A percentile compares a stretch with the other conserved stretches of the same genome.
Conservation (phyloP, 352 stramenopile genomes). For the Globisporangium perplexum region DNA sequence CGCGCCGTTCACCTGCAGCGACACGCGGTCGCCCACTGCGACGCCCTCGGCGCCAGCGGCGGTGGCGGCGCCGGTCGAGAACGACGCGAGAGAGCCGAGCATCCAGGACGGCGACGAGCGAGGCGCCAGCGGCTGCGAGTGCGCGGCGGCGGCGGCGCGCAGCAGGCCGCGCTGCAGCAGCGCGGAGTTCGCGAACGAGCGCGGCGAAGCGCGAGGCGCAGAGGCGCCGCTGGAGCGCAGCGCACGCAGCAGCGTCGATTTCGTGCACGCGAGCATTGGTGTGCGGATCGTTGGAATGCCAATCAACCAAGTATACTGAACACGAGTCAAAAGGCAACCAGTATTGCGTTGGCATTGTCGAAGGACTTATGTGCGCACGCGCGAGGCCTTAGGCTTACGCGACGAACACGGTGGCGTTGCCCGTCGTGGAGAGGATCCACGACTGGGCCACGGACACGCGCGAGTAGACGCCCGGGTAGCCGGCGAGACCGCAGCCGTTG, state of each 20-base stretch:
- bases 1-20: slow-evolving; percentile 57
- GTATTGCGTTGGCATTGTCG: too few species aligned
- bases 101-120: background rate
- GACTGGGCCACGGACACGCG: slow-evolving; percentile 31
- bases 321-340: background rate
- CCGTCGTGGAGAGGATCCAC: slow-evolving; percentile 26
- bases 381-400: too few species aligned
- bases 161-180: slow-evolving; percentile 6
- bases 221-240: background rate
- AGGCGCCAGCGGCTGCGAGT: background rate
- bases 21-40: slow-evolving; percentile 62
- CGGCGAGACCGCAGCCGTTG: slow-evolving; percentile 38
- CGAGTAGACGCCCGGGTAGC: slow-evolving; percentile 53
- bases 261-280: background rate
- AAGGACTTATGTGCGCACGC: too few species aligned
- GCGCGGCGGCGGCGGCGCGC: background rate
- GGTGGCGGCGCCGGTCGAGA: slow-evolving; percentile 18
- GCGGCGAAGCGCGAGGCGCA: background rate
- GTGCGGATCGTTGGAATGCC: background rate
- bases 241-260: background rate
- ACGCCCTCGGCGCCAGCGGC: slow-evolving; percentile 15
- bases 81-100: slow-evolving; percentile 11
- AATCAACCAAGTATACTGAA: background rate
- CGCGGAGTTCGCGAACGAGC: slow-evolving; percentile 7
- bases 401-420: background rate